Evolutionary conservation across 148 eudicot genomes (phyloP), one percentile per base, ranked within the genome.

Genomic region (Rhododendron molle): DNA sequence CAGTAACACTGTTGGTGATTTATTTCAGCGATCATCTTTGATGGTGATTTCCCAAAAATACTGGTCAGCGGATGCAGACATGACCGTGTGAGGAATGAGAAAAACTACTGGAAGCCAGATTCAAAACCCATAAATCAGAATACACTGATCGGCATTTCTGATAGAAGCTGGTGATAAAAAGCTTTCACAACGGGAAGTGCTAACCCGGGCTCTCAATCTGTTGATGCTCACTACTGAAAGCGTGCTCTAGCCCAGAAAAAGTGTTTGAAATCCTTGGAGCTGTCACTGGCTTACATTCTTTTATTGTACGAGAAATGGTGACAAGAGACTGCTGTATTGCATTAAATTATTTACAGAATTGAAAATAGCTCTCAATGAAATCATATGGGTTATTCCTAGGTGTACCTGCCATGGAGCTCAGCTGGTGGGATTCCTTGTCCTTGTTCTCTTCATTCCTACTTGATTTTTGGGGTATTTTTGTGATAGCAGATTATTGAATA

Each of bases 1-100:
- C 5, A 49, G 56, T 54, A 34, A n/a, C 62, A 65, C 80, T 49
- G 9, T 12, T 32, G 18, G 36, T 84, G 72, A n/a, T 69, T 85
- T 46, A 46, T 91, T 89, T 84, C 92, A 95, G 98, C 88, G 88
- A 88, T 92, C 94, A 69, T 90, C 98, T 4, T 81, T 95, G 89
- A 32, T 93, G 76, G 85, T 95, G 88, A 85, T 95, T 86, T 89
- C 95, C 78, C 94, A 95, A 80, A 88, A 76, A 84, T 83, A 81
- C 81, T 86, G 88, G 81, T 83, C 86, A 20, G 87, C 86, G 34
- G 76, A 87, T 90, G 88, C 18, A 91, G 82, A 76, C 16, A 16
- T 18, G 3, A 23, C 54, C 0, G 11, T 34, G 12, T 73, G 81
- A 76, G 15, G 43, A 4, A 49, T 50, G 80, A 73, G 13, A 78